Conservation (phyloP, 2,329 filamentous ascomycete genomes). For the Fusarium buharicum region DNA sequence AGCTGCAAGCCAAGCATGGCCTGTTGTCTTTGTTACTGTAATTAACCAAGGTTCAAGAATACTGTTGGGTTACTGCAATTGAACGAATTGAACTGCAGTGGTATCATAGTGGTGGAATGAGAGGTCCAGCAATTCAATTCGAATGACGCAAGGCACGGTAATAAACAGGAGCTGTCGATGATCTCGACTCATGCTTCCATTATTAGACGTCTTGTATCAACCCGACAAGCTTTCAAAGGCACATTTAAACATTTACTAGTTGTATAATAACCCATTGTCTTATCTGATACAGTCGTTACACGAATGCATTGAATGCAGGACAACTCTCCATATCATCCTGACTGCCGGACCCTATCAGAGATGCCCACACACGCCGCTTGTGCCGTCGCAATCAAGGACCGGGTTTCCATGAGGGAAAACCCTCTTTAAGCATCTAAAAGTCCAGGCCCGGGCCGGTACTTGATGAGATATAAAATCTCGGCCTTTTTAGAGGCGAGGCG, state of each 20-base stretch:
- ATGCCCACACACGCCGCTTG: background rate
- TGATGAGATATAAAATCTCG: background rate
- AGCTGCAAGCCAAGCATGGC: background rate
- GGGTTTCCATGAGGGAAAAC: background rate
- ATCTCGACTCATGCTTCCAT: constrained; percentile 4
- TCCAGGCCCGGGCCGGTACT: too few relatives aligned
- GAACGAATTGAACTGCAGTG: background rate
- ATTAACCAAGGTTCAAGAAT: constrained; percentile 2
- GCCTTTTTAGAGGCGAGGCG: background rate
- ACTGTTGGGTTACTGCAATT: constrained; percentile 12
- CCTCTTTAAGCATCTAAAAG: background rate
- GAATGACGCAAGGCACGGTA: constrained; percentile 21
- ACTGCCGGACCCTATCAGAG: too few relatives aligned
- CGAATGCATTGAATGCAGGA: background rate
- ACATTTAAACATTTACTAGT: background rate
- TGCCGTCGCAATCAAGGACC: background rate
- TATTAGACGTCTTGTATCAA: too few relatives aligned
- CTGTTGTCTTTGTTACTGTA: background rate
- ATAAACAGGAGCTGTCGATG: constrained; percentile 19
- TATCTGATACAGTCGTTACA: background rate
- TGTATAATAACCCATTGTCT: background rate
- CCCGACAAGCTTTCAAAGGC: background rate
- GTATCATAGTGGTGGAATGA: constrained; percentile 6
- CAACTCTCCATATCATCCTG: background rate
- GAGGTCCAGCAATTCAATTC: constrained; percentile 2